Evolutionary conservation across 208 protist genomes (phyloP), one percentile per base, ranked within the genome.

Genomic region (Cochliopodium minus): DNA sequence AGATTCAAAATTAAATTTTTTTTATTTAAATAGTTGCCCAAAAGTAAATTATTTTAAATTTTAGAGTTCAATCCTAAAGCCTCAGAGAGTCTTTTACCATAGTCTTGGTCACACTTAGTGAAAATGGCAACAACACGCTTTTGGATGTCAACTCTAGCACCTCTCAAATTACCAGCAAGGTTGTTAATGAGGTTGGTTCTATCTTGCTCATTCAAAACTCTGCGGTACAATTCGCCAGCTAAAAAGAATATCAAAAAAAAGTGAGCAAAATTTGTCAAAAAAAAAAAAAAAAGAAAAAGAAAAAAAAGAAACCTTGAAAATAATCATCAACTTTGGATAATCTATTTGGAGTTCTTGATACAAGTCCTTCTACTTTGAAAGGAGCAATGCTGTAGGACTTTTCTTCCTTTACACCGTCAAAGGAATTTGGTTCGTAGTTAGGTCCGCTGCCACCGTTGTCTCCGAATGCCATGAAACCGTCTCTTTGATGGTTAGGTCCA

Each of bases 371-470:
- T 28, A 71, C 32, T 0, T 42, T 46, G 25, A 35, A 42, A 35
- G 53, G 46, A n/a, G 25, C 20, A 23, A 40, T 22, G 29, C 20
- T 32, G 9, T 26, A 38, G n/a, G 50, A 36, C 29, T 45, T 39
- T 13, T 26, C 17, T 23, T 46, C 29, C 2, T 61, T 59, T 39
- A 56, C 50, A 39, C 53, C 70, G 39, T 22, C 26, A 17, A 72
- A 55, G 17, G 56, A 62, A 58, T 79, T 81, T 45, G 77, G 76
- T 32, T 71, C 55, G 63, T 81, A 81, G 47, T 82, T 76, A 28
- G 68, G 60, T 45, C 32, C 46, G 38, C 32, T 34, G 42, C 59
- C 64, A 54, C 58, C 62, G 40, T 76, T 82, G 34, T 39, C 60
- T 36, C 66, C 57, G 28, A 66, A 28, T 50, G 34, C 36, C 71